Conservation (phyloP, 768 basidiomycete species). For the Suillus placidus region DNA sequence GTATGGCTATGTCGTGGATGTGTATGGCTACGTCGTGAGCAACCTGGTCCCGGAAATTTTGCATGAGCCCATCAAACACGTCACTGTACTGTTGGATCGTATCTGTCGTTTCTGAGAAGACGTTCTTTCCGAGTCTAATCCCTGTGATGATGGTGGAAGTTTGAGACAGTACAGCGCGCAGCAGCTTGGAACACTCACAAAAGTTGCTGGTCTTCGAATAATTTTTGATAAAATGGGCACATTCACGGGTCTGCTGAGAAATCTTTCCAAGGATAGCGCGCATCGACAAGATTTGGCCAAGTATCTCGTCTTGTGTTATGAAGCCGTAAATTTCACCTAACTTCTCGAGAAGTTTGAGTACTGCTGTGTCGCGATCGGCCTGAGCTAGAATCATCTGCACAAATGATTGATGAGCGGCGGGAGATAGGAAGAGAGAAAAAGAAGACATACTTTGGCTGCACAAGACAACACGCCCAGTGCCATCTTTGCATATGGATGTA, state of each 20-base stretch:
- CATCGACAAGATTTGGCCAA: background rate
- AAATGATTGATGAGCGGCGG: background rate
- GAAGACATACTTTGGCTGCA: background rate
- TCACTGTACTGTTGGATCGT: background rate
- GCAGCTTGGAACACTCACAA: slow-evolving; percentile 15
- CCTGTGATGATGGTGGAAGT: background rate
- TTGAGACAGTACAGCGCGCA: background rate
- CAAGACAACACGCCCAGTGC: slow-evolving; percentile 3
- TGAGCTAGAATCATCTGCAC: slow-evolving; percentile 9
- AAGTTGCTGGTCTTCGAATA: slow-evolving; percentile 27
- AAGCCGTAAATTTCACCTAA: background rate
- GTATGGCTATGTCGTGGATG: no score
- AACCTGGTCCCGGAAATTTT: slow-evolving; percentile 1
- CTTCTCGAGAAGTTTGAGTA: background rate
- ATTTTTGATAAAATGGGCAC: slow-evolving; percentile 29
- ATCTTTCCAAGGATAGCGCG: background rate
- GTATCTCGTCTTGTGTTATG: background rate
- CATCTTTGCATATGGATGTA: slow-evolving; percentile 13
- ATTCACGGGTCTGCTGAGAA: slow-evolving; percentile 24
- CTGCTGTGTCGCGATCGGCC: background rate
- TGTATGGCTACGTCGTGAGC: background rate
- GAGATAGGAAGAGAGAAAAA: background rate
- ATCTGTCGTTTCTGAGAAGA: background rate
- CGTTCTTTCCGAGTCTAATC: slow-evolving; percentile 1
- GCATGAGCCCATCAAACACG: background rate